phyloP scores from a whole-genome alignment of 768 basidiomycete species.

The Zangia roseola region DNA sequence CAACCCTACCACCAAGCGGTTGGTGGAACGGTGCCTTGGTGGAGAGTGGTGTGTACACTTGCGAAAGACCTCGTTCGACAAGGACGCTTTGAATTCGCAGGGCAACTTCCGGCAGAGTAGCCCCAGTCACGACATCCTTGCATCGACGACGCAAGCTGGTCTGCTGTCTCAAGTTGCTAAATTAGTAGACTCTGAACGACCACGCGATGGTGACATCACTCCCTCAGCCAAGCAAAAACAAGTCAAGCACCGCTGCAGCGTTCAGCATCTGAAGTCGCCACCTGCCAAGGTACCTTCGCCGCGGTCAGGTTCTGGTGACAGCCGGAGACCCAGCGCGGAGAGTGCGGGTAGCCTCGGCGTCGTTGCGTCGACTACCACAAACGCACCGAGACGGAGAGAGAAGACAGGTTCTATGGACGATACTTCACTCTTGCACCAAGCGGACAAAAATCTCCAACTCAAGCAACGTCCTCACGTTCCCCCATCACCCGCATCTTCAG shows the following conservation, averaged over 20 bases:
- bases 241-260: constrained; percentile 65
- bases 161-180: constrained; percentile 1
- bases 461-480: constrained; percentile 15
- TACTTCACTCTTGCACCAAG: constrained; percentile 16
- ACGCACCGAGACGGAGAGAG: constrained; percentile 21
- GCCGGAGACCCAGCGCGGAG: constrained; percentile 41
- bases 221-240: constrained; percentile 37
- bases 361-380: constrained; percentile 26
- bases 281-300: constrained; percentile 27
- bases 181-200: constrained; percentile 14
- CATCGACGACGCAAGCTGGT: constrained; percentile 34
- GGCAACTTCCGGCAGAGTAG: constrained; percentile 36
- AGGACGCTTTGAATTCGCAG: constrained; percentile 27
- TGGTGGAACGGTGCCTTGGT: constrained; percentile 87
- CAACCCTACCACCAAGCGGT: constrained; percentile 81
- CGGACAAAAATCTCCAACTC: constrained; percentile 17
- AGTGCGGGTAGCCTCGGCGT: constrained; percentile 33
- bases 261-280: constrained; percentile 50
- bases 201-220: constrained; percentile 18
- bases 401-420: constrained; percentile 29
- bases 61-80: constrained; percentile 39
- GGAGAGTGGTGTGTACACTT: constrained; percentile 86
- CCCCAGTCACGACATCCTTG: constrained; percentile 43
- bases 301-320: constrained; percentile 35
- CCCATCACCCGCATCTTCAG: constrained; percentile 19